phyloP scores from a whole-genome alignment of 768 basidiomycete genomes.

The Panaeolus cyanescens region DNA sequence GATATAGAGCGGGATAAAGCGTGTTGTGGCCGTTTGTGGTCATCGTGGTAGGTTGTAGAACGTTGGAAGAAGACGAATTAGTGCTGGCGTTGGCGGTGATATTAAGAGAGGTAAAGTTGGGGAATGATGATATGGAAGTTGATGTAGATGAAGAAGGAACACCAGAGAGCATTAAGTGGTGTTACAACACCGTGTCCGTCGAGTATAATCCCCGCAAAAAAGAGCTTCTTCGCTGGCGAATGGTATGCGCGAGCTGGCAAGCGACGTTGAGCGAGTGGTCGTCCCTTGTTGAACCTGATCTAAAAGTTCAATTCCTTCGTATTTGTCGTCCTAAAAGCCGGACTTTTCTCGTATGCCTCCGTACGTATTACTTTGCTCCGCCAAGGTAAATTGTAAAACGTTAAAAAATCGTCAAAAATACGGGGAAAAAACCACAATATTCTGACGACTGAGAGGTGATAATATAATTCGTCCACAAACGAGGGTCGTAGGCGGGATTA shows the following conservation, averaged over 20 bases:
- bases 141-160: slow-evolving; percentile 1
- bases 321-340: not conserved
- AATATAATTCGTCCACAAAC: too few species aligned
- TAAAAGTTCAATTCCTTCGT: not conserved
- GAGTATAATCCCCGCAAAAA: not conserved
- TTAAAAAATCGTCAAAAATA: not conserved
- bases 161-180: not conserved
- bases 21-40: slow-evolving; percentile 16
- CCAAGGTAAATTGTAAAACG: too few species aligned
- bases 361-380: not conserved
- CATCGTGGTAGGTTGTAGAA: not conserved
- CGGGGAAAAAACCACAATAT: not conserved
- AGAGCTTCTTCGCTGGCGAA: not conserved
- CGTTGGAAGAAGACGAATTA: not conserved
- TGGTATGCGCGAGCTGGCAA: not conserved
- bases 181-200: not conserved
- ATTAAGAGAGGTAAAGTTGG: not conserved
- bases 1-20: slow-evolving; percentile 51
- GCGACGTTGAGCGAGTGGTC: not conserved
- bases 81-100: slow-evolving; percentile 11
- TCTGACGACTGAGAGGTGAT: not conserved
- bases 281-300: not conserved
- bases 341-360: not conserved
- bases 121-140: slow-evolving; percentile 8
- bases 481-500: not conserved